phyloP scores from a whole-genome alignment of 768 basidiomycete species.

The Tubosaeta sp. region DNA sequence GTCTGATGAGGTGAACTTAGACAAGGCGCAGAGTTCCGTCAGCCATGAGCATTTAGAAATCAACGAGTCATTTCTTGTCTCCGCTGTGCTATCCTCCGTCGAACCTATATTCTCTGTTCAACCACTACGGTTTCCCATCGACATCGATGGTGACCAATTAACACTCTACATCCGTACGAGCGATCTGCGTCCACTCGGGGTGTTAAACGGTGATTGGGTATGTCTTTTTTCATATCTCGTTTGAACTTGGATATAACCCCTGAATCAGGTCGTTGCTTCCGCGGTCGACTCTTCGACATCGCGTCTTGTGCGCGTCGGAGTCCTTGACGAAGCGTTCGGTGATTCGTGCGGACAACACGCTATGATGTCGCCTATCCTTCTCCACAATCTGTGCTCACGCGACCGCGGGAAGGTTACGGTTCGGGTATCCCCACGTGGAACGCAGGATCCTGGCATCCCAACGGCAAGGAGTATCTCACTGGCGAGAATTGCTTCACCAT shows the following conservation, averaged over 20 bases:
- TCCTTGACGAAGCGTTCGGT: conserved; percentile 41
- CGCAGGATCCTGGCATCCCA: conserved; percentile 56
- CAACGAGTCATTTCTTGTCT: conserved; percentile 65
- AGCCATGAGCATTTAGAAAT: conserved; percentile 56
- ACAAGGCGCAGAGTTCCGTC: conserved; percentile 8
- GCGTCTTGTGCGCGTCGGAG: conserved; percentile 57
- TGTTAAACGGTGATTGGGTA: conserved; percentile 79
- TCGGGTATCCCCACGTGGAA: conserved; percentile 57
- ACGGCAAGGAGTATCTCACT: conserved; percentile 66
- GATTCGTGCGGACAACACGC: conserved; percentile 35
- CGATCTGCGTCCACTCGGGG: conserved; percentile 63
- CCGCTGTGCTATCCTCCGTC: conserved; percentile 36
- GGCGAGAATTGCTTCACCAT: conserved; percentile 75
- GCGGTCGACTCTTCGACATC: conserved; percentile 31
- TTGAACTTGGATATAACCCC: background rate
- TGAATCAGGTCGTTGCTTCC: conserved; percentile 48
- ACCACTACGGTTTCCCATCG: conserved; percentile 32
- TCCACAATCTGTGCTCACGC: conserved; percentile 46
- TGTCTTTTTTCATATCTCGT: conserved; percentile 9
- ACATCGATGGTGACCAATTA: conserved; percentile 41
- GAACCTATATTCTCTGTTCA: conserved; percentile 24
- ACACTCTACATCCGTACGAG: conserved; percentile 59
- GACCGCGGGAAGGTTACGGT: conserved; percentile 33
- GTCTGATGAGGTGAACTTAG: conserved; percentile 15
- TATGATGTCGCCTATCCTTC: conserved; percentile 42